Evolutionary conservation across 345 rosid species (phyloP).

Genomic region (Lenwebbia sp.): DNA sequence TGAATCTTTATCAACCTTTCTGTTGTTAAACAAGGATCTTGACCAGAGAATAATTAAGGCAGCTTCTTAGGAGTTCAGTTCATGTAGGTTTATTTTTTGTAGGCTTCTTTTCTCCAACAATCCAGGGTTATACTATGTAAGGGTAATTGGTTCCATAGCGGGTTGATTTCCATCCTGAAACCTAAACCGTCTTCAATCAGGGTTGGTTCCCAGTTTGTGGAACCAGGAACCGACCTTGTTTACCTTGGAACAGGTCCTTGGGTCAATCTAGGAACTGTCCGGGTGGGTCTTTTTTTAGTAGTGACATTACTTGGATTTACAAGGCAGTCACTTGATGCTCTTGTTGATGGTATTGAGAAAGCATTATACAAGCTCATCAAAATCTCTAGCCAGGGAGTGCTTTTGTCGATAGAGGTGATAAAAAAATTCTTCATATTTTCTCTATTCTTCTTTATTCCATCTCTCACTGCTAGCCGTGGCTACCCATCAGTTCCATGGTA

Average conservation of each 20-base stretch:
- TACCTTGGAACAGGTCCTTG: rapidly evolving
- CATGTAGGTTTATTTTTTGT: neutral
- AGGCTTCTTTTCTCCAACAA: neutral
- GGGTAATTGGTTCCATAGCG: neutral
- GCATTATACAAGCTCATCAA: slow-evolving; percentile 51
- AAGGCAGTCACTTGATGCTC: slow-evolving; percentile 45
- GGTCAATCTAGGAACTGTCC: neutral
- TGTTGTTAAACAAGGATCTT: neutral
- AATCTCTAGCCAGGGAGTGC: slow-evolving; percentile 47
- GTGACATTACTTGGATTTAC: slow-evolving; percentile 70
- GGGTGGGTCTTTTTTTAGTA: neutral
- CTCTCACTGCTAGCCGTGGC: neutral
- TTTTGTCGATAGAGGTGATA: slow-evolving; percentile 25
- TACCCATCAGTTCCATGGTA: neutral
- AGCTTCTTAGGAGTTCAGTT: neutral
- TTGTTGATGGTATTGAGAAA: slow-evolving; percentile 61
- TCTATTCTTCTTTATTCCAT: neutral
- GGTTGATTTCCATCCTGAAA: neutral
- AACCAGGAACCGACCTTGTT: too few relatives aligned
- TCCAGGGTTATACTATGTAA: neutral
- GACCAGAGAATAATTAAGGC: neutral
- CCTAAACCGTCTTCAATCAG: neutral
- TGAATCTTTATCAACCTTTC: neutral
- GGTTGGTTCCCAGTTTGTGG: neutral
- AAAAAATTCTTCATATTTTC: neutral